A percentile compares a stretch with the other conserved stretches of the same genome.
Conservation (phyloP, 345 rosid species). For the Rhodomyrtus tomentosa region DNA sequence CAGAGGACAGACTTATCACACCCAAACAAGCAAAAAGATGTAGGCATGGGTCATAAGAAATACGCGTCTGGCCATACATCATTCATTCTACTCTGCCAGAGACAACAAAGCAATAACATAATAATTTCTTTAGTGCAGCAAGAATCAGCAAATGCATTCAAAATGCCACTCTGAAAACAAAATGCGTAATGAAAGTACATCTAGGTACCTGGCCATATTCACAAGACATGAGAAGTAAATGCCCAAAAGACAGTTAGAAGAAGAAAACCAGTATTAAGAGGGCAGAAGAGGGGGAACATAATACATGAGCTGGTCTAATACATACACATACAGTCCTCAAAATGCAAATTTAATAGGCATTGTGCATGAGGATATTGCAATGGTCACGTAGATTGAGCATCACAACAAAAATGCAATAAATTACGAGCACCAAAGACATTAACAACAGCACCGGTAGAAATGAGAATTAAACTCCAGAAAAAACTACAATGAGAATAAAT, state of each 20-base stretch:
- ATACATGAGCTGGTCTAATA: background rate
- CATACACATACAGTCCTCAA: background rate
- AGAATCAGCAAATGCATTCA: background rate
- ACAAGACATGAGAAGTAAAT: background rate
- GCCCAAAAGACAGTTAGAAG: background rate
- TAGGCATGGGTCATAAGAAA: background rate
- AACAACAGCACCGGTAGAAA: background rate
- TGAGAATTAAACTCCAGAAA: background rate
- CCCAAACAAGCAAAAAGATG: background rate
- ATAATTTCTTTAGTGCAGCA: background rate
- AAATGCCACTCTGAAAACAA: background rate
- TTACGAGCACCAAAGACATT: background rate
- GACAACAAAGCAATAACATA: background rate
- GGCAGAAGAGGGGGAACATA: background rate
- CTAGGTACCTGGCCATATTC: background rate
- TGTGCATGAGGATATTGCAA: background rate
- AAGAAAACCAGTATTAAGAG: background rate
- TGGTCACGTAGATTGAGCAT: background rate
- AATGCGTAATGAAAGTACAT: background rate
- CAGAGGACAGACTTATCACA: background rate
- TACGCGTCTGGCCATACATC: background rate
- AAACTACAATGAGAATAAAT: background rate
- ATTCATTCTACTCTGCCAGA: background rate
- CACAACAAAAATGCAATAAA: background rate
- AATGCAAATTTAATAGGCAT: background rate